A percentile compares a stretch with the other conserved stretches of the same genome.
These are phyloP conservation scores for Barnettozyma sucrosica DNA, from an alignment of 805 yeast species.

Conservation along the genomic window DNA sequence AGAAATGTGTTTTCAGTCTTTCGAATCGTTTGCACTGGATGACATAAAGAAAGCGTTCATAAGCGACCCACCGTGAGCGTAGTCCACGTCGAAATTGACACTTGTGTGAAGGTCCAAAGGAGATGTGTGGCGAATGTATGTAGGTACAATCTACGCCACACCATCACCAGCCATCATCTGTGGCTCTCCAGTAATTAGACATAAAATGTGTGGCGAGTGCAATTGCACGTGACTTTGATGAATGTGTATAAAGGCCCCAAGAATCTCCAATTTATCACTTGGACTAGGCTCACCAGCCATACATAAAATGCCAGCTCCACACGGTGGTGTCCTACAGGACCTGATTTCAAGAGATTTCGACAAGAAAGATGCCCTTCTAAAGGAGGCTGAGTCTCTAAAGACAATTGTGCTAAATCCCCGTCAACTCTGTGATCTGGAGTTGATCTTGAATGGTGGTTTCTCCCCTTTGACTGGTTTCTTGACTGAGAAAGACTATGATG, in stretches of 20 bases:
- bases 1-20: no score
- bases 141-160: not conserved
- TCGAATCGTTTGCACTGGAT: no score
- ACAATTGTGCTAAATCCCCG: conserved; percentile 66
- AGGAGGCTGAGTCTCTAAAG: conserved; percentile 47
- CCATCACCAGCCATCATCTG: not conserved
- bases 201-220: conserved; percentile 2
- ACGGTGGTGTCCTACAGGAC: conserved; percentile 89
- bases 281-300: not conserved
- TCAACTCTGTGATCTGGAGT: conserved; percentile 89
- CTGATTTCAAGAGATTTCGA: conserved; percentile 74
- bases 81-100: no score
- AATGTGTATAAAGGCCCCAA: not conserved
- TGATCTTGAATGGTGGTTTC: conserved; percentile 90
- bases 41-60: no score
- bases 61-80: no score
- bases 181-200: not conserved
- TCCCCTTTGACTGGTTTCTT: conserved; percentile 73
- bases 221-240: conserved; percentile 1
- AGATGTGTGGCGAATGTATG: not conserved
- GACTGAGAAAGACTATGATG: conserved; percentile 54
- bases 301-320: conserved; percentile 66
- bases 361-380: conserved; percentile 46
- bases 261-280: not conserved
- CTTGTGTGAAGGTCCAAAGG: no score